These are phyloP conservation scores for Monosporascus sp. DNA, from an alignment of 2,329 filamentous ascomycete species.

Conservation along the genomic window DNA sequence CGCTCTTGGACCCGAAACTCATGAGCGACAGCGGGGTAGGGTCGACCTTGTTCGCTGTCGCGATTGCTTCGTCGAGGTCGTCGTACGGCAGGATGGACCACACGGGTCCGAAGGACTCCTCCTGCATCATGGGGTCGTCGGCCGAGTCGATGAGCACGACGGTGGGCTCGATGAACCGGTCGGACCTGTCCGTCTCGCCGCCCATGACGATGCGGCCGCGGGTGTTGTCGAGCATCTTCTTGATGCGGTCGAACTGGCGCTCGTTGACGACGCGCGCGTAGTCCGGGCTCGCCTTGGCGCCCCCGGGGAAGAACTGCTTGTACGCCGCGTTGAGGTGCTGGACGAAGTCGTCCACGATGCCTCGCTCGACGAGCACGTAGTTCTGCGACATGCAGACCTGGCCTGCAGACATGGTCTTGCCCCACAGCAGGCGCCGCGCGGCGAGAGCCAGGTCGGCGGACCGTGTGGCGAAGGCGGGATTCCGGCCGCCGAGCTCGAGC, in stretches of 20 bases:
- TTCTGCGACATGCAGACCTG: conserved; percentile 93
- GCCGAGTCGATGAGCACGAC: conserved; percentile 75
- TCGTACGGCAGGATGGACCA: conserved; percentile 77
- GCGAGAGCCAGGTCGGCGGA: conserved; percentile 75
- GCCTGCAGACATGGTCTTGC: conserved; percentile 79
- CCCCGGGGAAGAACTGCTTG: conserved; percentile 77
- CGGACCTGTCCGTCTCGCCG: conserved; percentile 72
- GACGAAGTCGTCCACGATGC: conserved; percentile 66
- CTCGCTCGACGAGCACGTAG: conserved; percentile 78
- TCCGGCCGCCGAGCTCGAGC: conserved; percentile 85
- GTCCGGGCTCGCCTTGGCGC: conserved; percentile 72
- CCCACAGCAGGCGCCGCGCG: conserved; percentile 81
- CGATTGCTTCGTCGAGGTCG: conserved; percentile 79
- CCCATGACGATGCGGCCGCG: conserved; percentile 83
- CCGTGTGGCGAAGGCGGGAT: conserved; percentile 87
- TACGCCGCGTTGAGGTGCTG: conserved; percentile 66
- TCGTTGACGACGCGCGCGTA: conserved; percentile 77
- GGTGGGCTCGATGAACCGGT: conserved; percentile 86
- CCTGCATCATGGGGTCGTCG: conserved; percentile 70
- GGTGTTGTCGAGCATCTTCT: conserved; percentile 82
- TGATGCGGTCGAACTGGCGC: conserved; percentile 73
- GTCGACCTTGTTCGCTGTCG: conserved; percentile 73
- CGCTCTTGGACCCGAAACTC: conserved; percentile 75
- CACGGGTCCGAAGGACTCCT: conserved; percentile 92
- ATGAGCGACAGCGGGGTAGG: conserved; percentile 80